phyloP scores from a whole-genome alignment of 345 rosid genomes.

The Cochlearia excelsa region DNA sequence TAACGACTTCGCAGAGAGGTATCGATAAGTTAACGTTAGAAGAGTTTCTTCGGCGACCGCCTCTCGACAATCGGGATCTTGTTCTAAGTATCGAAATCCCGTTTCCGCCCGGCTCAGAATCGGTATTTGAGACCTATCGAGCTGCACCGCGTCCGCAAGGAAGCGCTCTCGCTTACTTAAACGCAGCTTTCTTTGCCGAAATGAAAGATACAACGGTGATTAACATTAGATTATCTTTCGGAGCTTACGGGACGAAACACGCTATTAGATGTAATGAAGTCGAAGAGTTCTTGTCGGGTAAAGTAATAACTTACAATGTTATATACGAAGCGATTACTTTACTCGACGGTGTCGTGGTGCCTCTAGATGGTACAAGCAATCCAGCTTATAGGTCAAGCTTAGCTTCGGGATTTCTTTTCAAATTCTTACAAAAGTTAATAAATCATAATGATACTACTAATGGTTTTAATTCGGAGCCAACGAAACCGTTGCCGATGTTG shows the following conservation, averaged over 20 bases:
- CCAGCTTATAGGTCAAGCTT: constrained; percentile 71
- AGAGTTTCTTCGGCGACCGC: constrained; percentile 59
- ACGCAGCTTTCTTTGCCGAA: constrained; percentile 85
- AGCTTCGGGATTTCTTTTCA: constrained; percentile 64
- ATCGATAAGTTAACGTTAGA: constrained; percentile 48
- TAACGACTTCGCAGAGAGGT: constrained; percentile 25
- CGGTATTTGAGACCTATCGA: constrained; percentile 73
- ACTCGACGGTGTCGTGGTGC: constrained; percentile 45
- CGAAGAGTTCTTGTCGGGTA: constrained; percentile 61
- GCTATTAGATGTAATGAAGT: constrained; percentile 57
- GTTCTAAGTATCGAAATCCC: constrained; percentile 55
- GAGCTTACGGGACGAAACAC: constrained; percentile 79
- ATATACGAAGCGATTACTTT: constrained; percentile 54
- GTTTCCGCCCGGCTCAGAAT: background rate
- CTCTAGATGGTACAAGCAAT: constrained; percentile 47
- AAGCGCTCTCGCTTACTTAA: constrained; percentile 68
- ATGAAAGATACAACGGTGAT: constrained; percentile 37
- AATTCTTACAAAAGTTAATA: constrained; percentile 42
- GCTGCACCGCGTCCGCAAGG: constrained; percentile 81
- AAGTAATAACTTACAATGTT: constrained; percentile 43
- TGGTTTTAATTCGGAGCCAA: constrained; percentile 11
- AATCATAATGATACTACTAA: background rate
- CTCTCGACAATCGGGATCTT: constrained; percentile 48
- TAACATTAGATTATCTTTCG: constrained; percentile 62
- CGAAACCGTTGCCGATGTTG: constrained; percentile 35